Evolutionary conservation across 345 rosid genomes (phyloP).

Genomic region (Arabidopsis arenosa): DNA sequence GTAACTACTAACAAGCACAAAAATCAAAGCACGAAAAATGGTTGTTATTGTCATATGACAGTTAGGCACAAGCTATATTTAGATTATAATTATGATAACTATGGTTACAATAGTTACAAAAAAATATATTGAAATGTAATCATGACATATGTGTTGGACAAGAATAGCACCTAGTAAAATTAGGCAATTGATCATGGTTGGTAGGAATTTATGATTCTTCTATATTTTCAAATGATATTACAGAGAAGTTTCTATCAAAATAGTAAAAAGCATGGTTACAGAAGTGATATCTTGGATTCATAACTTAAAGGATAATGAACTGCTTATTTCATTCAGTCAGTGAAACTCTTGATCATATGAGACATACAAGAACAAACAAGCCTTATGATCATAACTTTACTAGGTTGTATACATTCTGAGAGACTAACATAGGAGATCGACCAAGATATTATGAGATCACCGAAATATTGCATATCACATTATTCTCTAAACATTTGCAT

Average conservation of each 20-base stretch:
- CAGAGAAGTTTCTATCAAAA: conserved; percentile 7
- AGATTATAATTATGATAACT: conserved; percentile 21
- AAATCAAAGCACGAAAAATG: background rate
- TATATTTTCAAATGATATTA: conserved; percentile 8
- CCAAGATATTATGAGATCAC: background rate
- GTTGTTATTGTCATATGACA: conserved; percentile 10
- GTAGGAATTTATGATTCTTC: conserved; percentile 13
- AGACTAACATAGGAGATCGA: conserved; percentile 3
- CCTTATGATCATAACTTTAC: conserved; percentile 16
- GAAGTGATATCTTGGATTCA: conserved; percentile 8
- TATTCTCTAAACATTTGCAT: conserved; percentile 8
- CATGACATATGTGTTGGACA: conserved; percentile 14
- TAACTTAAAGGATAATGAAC: conserved; percentile 4
- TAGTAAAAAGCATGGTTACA: conserved; percentile 10
- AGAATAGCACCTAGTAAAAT: conserved; percentile 10
- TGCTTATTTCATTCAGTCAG: conserved; percentile 1
- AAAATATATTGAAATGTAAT: background rate
- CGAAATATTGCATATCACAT: background rate
- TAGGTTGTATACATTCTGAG: conserved; percentile 8
- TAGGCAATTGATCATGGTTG: conserved; percentile 4
- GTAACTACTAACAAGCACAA: conserved; percentile 10
- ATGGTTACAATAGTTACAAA: conserved; percentile 2
- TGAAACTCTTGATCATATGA: conserved; percentile 22
- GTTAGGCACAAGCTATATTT: conserved; percentile 18
- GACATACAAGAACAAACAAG: conserved; percentile 10